Evolutionary conservation across 2,329 filamentous ascomycete species (phyloP), one percentile per base, ranked within the genome.

Genomic region (Albifimbria verrucaria): DNA sequence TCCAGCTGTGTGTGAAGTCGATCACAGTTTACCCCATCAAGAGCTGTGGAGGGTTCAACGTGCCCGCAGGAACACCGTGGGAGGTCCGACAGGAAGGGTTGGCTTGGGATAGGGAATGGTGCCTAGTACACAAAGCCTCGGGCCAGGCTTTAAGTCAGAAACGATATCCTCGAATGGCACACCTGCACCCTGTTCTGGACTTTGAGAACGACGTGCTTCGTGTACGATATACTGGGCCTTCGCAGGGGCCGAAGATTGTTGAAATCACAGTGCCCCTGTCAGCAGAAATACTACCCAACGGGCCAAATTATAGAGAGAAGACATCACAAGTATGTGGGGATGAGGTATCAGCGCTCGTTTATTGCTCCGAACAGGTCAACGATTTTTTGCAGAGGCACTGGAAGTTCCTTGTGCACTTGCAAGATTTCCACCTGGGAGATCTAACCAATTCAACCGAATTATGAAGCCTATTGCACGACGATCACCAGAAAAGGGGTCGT

Each of bases 101-200:
- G 2, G 88, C 86, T 9, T 97, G 93, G 92, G 94, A 99, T 68
- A 82, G 94, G 56, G 93, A 97, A 74, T 99, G 94, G 93, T 97
- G 93, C 71, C 76, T 99, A 20, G 79, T 99, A 15, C 92, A 97
- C 66, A 82, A 86, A 64, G 92, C 90, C 43, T 95, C 92, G 1
- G 89, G 90, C 0, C 85, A 87, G 61, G 91, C 88, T 6, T 75
- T 99, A 51, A 96, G 84, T 65, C 93, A 97, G 70, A 99, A 97
- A 72, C 80, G 86, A 58, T 87, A 94, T 65, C 90, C 92, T 2
- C 83, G 79, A 28, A 97, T 99, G 93, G 88, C 90, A 12, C 80
- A 97, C 4, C 78, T 99, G 49, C 81, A 81, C 49, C 93, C 94
- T 7, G 69, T 65, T 4, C 75, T 97, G 41, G 89, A 97, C 62